phyloP scores from a whole-genome alignment of 225 moss, liverwort and hornwort genomes.

The Sphagnum contortum region DNA sequence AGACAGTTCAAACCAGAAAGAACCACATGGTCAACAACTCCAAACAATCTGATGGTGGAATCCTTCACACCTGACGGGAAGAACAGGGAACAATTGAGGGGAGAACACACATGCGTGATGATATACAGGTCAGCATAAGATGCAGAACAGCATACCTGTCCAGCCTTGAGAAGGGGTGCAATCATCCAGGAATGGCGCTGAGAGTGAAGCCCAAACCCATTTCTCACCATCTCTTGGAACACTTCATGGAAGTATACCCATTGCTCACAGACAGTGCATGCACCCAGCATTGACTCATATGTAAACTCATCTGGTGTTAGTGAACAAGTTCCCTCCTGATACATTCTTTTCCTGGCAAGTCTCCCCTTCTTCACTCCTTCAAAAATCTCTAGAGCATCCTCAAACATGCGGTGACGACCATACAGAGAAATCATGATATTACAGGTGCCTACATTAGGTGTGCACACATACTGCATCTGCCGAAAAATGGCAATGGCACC shows the following conservation, averaged over 20 bases:
- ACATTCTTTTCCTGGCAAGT: constrained; percentile 20
- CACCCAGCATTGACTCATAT: constrained; percentile 80
- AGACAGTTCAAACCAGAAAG: background rate
- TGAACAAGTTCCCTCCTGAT: constrained; percentile 14
- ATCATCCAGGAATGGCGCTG: constrained; percentile 73
- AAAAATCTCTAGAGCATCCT: constrained; percentile 60
- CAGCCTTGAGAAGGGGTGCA: constrained; percentile 38
- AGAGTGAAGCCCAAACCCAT: constrained; percentile 52
- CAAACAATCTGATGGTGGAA: too few relatives aligned
- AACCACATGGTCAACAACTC: too few relatives aligned
- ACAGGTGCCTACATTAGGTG: constrained; percentile 79
- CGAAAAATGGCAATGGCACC: constrained; percentile 70
- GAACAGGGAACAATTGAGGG: constrained; percentile 5
- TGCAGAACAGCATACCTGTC: constrained; percentile 41
- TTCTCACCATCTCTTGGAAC: constrained; percentile 44
- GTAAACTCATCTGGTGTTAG: constrained; percentile 58
- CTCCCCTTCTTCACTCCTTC: constrained; percentile 59
- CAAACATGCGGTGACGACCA: constrained; percentile 57
- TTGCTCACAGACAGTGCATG: constrained; percentile 50
- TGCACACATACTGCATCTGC: constrained; percentile 66
- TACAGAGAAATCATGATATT: constrained; percentile 90
- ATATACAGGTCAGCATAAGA: background rate
- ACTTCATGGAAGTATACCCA: constrained; percentile 65
- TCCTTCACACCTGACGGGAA: background rate
- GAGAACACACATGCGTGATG: background rate